These are phyloP conservation scores for Aspergillus hancockii DNA, from an alignment of 495 filamentous ascomycete genomes.

Conservation along the genomic window DNA sequence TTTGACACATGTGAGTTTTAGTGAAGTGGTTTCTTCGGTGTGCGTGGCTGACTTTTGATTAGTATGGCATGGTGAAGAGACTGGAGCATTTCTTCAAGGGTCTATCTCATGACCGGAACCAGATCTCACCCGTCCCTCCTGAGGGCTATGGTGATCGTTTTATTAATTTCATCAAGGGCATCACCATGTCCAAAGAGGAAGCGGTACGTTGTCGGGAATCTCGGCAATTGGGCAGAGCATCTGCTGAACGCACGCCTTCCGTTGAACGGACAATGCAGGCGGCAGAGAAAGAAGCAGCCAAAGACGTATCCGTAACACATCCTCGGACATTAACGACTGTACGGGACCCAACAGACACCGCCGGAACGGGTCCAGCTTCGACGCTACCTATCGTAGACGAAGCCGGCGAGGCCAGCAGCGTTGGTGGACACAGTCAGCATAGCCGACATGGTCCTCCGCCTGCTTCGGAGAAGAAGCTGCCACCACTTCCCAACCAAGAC, in stretches of 20 bases:
- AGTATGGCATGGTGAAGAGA: conserved; percentile 89
- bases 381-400: conserved; percentile 94
- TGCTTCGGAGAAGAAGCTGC: conserved; percentile 54
- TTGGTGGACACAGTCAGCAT: conserved; percentile 53
- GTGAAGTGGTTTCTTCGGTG: conserved; percentile 22
- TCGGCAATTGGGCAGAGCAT: conserved; percentile 22
- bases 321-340: conserved; percentile 53
- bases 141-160: conserved; percentile 93
- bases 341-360: conserved; percentile 55
- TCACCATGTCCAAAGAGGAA: conserved; percentile 87
- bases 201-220: conserved; percentile 64
- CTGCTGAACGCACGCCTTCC: conserved; percentile 42
- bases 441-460: conserved; percentile 34
- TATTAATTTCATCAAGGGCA: conserved; percentile 83
- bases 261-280: conserved; percentile 49
- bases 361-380: conserved; percentile 55
- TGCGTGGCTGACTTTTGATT: background rate
- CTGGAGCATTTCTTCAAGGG: conserved; percentile 94
- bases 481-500: conserved; percentile 46
- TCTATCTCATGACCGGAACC: conserved; percentile 70
- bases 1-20: conserved; percentile 78
- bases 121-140: conserved; percentile 93
- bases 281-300: conserved; percentile 52
- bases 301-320: conserved; percentile 57
- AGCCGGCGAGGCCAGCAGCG: conserved; percentile 76